A percentile compares a stretch with the other conserved stretches of the same genome.
Evolutionary conservation across 306 rosid species (phyloP).

Genomic region (Rubus idaeus): DNA sequence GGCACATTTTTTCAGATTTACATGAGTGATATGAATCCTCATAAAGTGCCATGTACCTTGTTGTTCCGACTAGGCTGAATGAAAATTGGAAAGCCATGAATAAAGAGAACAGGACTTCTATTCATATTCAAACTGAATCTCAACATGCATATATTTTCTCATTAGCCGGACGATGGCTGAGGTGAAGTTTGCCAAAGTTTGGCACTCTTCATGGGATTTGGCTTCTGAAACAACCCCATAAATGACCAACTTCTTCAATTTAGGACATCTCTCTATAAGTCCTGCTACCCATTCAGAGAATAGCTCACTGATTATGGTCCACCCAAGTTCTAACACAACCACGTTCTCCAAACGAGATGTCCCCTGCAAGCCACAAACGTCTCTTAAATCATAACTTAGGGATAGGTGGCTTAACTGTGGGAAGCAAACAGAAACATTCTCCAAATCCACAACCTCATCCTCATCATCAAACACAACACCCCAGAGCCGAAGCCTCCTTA

Average conservation of each 20-base stretch:
- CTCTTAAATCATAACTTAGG: slow-evolving; percentile 60
- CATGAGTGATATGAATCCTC: not conserved
- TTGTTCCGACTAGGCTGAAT: slow-evolving; percentile 5
- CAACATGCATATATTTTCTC: slow-evolving; percentile 56
- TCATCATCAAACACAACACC: slow-evolving; percentile 62
- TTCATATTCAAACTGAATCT: slow-evolving; percentile 58
- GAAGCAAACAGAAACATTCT: slow-evolving; percentile 57
- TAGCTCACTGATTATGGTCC: slow-evolving; percentile 67
- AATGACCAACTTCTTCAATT: slow-evolving; percentile 57
- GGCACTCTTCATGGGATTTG: slow-evolving; percentile 61
- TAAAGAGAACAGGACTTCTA: slow-evolving; percentile 24
- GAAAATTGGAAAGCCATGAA: slow-evolving; percentile 13
- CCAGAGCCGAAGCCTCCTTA: slow-evolving; percentile 65
- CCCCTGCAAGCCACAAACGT: slow-evolving; percentile 68
- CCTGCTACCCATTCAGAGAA: slow-evolving; percentile 78
- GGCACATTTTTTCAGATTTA: slow-evolving; percentile 10
- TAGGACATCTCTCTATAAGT: slow-evolving; percentile 69
- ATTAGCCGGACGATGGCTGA: slow-evolving; percentile 60
- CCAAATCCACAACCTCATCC: slow-evolving; percentile 68
- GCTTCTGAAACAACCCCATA: slow-evolving; percentile 67
- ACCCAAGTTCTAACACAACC: slow-evolving; percentile 75
- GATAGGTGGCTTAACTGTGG: slow-evolving; percentile 59
- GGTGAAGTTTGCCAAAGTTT: slow-evolving; percentile 52
- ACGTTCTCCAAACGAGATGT: slow-evolving; percentile 58
- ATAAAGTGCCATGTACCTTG: slow-evolving; percentile 15